Base-by-base conservation (phyloP, 2,329 filamentous ascomycete species). In the Graphilbum sp. region DNA sequence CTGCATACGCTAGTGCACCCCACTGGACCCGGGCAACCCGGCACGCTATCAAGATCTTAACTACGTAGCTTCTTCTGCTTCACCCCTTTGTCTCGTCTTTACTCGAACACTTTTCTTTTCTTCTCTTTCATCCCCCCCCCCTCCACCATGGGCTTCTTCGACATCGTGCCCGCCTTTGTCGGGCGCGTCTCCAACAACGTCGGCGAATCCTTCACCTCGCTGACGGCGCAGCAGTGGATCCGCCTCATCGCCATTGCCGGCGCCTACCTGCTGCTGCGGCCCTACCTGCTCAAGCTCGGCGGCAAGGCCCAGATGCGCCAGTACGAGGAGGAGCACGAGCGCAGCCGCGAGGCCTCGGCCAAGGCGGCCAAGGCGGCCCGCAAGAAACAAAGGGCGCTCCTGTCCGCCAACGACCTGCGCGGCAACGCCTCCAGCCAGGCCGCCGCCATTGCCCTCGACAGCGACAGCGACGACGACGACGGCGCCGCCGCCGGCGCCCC, bases 171-270 rank as follows among this genome's bases (percentile, higher is more conserved):
- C 23, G 40, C 46, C 18, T 29, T 49, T 19, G 44, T 48, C 45
- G 46, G 55, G 36, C 59, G 61, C 48, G 49, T 64, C 44, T 46
- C 53, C 39, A 66, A 56, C 54, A 76, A 76, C 52, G 38, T 74
- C 16, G 50, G 55, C 38, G 50, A 58, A 24, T 61, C 65, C 19
- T 62, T 77, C 45, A 55, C 57, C 44, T 59, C 56, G 43, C 66
- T 76, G 62, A 60, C 63, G 2, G 49, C 54, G 11, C 58, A 72
- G 47, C 60, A 66, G 32, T 75, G 67, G 63, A 66, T 90, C 49
- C 79, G 83, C 35, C 66, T 90, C 41, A 58, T 84, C 47, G 66
- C 75, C 46, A 69, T 85, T 43, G 69, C 85, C 17, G 72, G 83
- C 49, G 76, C 72, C 39, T 92, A 88, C 61, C 53, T 76, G 45